phyloP scores from a whole-genome alignment of 1,284 basidiomycete species.

The Sanguinoderma infundibulare region DNA sequence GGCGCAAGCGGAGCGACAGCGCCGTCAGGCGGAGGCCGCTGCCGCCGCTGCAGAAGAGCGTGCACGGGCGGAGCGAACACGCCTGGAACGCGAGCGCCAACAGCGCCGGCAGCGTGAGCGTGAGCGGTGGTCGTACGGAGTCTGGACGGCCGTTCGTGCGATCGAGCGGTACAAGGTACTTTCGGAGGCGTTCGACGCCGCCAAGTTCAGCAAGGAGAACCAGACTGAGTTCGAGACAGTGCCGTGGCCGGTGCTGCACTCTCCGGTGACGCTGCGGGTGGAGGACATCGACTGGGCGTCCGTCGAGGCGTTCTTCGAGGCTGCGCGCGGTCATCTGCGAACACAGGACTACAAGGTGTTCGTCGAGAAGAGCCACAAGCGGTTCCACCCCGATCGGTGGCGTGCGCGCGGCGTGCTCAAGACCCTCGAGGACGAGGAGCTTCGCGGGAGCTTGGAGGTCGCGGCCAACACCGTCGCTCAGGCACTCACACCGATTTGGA shows the following conservation, averaged over 20 bases:
- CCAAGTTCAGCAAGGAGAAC: constrained; percentile 54
- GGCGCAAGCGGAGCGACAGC: constrained; percentile 23
- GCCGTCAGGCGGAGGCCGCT: constrained; percentile 38
- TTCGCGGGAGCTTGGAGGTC: constrained; percentile 58
- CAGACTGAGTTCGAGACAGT: constrained; percentile 62
- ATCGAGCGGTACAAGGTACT: constrained; percentile 66
- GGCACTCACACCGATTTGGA: constrained; percentile 64
- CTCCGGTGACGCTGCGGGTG: constrained; percentile 52
- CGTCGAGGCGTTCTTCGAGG: constrained; percentile 71
- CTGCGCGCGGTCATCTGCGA: constrained; percentile 53
- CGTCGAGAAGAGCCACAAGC: constrained; percentile 68
- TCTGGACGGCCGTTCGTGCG: constrained; percentile 63
- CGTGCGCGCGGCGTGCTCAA: constrained; percentile 55
- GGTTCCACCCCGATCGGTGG: constrained; percentile 76
- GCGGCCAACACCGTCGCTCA: constrained; percentile 65
- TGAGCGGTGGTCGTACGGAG: constrained; percentile 55
- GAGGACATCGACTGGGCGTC: constrained; percentile 71
- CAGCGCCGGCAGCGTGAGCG: constrained; percentile 40
- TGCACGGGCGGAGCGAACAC: constrained; percentile 32
- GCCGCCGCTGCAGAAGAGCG: constrained; percentile 33
- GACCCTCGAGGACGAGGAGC: constrained; percentile 54
- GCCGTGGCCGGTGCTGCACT: constrained; percentile 72
- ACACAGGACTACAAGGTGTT: constrained; percentile 62
- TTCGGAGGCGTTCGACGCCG: constrained; percentile 63
- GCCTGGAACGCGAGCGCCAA: constrained; percentile 37